Base-by-base conservation (phyloP, 371 early-diverging fungal genomes). In the Lichtheimia ornata region DNA sequence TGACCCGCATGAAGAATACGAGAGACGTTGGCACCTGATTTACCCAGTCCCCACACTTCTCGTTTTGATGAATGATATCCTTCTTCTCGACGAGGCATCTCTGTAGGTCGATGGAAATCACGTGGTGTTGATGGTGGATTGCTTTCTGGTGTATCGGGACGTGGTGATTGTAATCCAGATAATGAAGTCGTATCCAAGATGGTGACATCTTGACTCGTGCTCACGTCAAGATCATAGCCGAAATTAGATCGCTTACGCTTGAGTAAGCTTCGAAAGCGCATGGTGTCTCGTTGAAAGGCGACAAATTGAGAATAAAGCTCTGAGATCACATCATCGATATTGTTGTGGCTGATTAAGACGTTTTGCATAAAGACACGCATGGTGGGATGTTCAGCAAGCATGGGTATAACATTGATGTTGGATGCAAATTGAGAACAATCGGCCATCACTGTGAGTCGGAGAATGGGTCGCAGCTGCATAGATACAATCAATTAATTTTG, bases 371-470 rank as follows among this genome's bases (percentile, higher is more conserved):
- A 73, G 2, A 91, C 89, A 28, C 84, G 81, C 74, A 90, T 82
- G 0, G 88, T 86, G 4, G 86, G 89, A 53, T 85, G 84, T 24
- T 77, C 76, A 12, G 69, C 79, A 35, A 88, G 73, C 66, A 80
- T 74, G 20, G 79, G 83, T 57, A 85, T 83, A 11, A 82, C 68
- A 65, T 83, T 79, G 25, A 79, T 62, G 58, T 86, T 88, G n/a
- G 87, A 85, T 53, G 85, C 84, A 69, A 90, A 82, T 58, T 86
- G 84, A 25, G 86, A 77, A 63, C 87, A 88, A 53, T 93, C 92
- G 0, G 91, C 93, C 54, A 92, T 81, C 50, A 93, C 88, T 2
- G 91, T 91, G 12, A 92, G 69, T 50, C 88, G 82, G 15, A 94
- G 71, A 25, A 80, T 30, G 4, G 81, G 77, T 53, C 67, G 74